These are phyloP conservation scores for Phalaenopsis equestris DNA, from an alignment of 106 monocot species.

Conservation along the genomic window DNA sequence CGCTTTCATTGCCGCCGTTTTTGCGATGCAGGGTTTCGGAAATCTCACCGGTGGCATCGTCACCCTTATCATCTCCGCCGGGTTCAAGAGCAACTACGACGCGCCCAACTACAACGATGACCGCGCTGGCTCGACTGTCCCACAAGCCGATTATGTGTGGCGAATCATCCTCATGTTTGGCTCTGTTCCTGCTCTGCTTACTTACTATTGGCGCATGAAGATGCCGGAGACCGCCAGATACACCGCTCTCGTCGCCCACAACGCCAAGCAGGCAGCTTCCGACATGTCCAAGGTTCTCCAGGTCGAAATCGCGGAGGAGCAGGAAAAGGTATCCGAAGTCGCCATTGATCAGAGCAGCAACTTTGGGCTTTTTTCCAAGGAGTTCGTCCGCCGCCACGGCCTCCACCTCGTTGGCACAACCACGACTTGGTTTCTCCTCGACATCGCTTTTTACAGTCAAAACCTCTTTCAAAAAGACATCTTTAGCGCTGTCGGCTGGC, in stretches of 20 bases:
- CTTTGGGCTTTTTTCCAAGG: constrained; percentile 25
- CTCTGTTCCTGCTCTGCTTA: constrained; percentile 10
- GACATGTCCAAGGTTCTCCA: constrained; percentile 17
- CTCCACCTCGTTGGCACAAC: constrained; percentile 40
- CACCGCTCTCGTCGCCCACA: constrained; percentile 15
- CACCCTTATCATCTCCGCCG: constrained; percentile 6
- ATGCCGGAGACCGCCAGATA: constrained; percentile 18
- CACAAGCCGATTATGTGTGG: constrained; percentile 14
- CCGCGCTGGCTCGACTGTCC: constrained; percentile 1
- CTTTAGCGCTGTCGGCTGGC: constrained; percentile 41
- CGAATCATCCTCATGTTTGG: constrained; percentile 12
- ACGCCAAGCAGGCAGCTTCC: constrained; percentile 9
- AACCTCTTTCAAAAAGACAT: constrained; percentile 70
- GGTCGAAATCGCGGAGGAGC: constrained; percentile 15
- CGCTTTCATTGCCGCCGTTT: constrained; percentile 69
- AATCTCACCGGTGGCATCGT: constrained; percentile 7
- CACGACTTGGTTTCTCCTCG: constrained; percentile 45
- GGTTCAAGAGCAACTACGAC: constrained; percentile 1
- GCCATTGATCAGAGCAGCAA: neutral
- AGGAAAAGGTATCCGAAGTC: neutral
- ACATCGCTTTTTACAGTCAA: constrained; percentile 56
- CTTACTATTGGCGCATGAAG: constrained; percentile 21
- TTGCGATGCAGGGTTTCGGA: constrained; percentile 35
- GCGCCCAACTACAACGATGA: constrained; percentile 5
- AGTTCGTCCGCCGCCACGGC: constrained; percentile 32